Evolutionary conservation across 176 grass and related monocot species (phyloP), one percentile per base, ranked within the genome.

Genomic region (Thalia dealbata): DNA sequence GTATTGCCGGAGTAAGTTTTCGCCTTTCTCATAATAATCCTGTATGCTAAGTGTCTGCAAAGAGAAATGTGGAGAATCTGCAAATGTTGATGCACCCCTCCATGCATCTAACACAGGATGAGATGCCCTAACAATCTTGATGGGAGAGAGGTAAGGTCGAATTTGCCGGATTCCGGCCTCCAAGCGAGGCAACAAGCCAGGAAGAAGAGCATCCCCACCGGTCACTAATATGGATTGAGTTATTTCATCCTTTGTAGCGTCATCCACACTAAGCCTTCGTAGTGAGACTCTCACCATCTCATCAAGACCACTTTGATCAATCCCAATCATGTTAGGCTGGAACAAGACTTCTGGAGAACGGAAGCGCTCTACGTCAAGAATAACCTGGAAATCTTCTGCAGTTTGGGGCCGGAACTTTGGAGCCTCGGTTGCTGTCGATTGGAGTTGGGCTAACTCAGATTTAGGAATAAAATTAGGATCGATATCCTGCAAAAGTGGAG

Each of bases 1-100:
- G 77, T 91, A 42, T 1, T 80, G 78, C 69, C 83, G 79, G 25
- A 99, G 83, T 77, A 87, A 77, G 78, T 72, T 82, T 75, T 99
- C 90, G 0, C 95, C 95, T 45, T 91, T 88, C 79, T 99, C 95
- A 48, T 79, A 81, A 66, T 93, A 99, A 83, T 99, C 95, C 70
- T 85, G 78, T 50, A 93, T 69, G 58, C 56, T 99, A 78, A 99
- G 88, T 5, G 83, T 88, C 26, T 93, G 90, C 21, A 55, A 82
- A 44, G 78, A 58, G 73, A 93, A 99, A 21, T 70, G 70, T 52
- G 64, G 64, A 18, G 95, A 99, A 16, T 78, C 70, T 0, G 87
- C 95, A 35, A 84, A 93, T 10, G 78, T 64, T 1, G 90, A 77
- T 8, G 90, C 95, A n/a, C 90, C 95, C 44, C 79, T 86, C 95